Evolutionary conservation across 352 stramenopile species (phyloP).

Genomic region (Globisporangium uncinulatum): DNA sequence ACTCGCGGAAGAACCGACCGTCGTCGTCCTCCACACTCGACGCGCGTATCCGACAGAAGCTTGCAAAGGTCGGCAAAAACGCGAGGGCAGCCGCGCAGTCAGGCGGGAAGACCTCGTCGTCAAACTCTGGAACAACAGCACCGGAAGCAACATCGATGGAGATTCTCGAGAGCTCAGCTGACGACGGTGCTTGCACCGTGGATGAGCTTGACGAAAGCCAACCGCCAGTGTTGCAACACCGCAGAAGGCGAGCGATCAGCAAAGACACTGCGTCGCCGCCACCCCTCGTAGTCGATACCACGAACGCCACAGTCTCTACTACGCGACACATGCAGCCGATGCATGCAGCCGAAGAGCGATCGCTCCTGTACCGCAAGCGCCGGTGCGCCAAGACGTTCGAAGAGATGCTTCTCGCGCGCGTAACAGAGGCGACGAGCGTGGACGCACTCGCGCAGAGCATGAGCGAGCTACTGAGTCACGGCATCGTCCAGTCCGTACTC

Average conservation of each 20-base stretch:
- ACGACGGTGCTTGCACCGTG: not conserved
- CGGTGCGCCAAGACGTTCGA: conserved; percentile 74
- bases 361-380: conserved; percentile 48
- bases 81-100: not conserved
- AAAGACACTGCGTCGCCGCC: not conserved
- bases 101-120: too few species aligned
- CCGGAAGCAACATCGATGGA: not conserved
- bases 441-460: conserved; percentile 16
- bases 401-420: conserved; percentile 55
- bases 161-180: not conserved
- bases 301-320: conserved; percentile 1
- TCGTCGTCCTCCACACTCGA: conserved; percentile 18
- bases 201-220: not conserved
- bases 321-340: conserved; percentile 1
- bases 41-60: conserved; percentile 4
- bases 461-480: conserved; percentile 42
- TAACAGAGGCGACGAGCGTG: conserved; percentile 14
- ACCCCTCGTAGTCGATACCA: not conserved
- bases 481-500: conserved; percentile 62
- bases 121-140: not conserved
- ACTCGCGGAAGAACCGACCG: conserved; percentile 5
- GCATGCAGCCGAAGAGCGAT: conserved; percentile 15
- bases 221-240: not conserved
- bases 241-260: not conserved
- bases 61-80: conserved; percentile 11